A percentile compares a stretch with the other conserved stretches of the same genome.
Conservation (phyloP, 177 flowering plant genomes). For the Telopea speciosissima region DNA sequence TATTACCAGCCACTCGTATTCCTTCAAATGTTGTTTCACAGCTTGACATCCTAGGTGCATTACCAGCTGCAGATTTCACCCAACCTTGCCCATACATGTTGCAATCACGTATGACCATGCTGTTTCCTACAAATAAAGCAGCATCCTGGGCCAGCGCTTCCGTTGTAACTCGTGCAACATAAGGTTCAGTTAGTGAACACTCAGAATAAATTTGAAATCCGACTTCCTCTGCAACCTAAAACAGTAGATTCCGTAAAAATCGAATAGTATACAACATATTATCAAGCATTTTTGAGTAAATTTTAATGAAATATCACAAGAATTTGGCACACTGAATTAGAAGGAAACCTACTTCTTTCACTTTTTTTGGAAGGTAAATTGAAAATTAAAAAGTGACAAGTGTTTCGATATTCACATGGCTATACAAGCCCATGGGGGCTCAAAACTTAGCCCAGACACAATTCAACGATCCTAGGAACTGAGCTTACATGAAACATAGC, state of each 20-base stretch:
- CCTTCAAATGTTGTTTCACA: slow-evolving; percentile 37
- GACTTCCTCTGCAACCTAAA: slow-evolving; percentile 68
- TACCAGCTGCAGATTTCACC: slow-evolving; percentile 20
- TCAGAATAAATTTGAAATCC: slow-evolving; percentile 54
- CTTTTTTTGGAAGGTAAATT: not conserved
- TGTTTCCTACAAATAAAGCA: slow-evolving; percentile 86
- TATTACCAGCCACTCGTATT: slow-evolving; percentile 58
- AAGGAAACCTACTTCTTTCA: not conserved
- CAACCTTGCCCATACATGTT: slow-evolving; percentile 71
- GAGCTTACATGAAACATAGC: not conserved
- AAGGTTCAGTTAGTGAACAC: slow-evolving; percentile 74
- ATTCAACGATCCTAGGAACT: not conserved
- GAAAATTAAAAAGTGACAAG: not conserved
- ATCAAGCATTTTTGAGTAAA: not conserved
- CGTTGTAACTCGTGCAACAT: slow-evolving; percentile 54
- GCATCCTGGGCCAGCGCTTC: slow-evolving; percentile 44
- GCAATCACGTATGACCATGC: slow-evolving; percentile 85
- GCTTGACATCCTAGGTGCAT: slow-evolving; percentile 19
- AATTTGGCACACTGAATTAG: not conserved
- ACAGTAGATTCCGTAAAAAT: slow-evolving; percentile 4
- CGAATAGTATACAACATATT: not conserved
- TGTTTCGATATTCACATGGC: not conserved
- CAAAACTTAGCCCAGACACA: not conserved
- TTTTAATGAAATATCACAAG: not conserved
- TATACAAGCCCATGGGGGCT: not conserved